Percentiles rank a stretch among this genome's conserved stretches.
Evolutionary conservation across 78 protist species (phyloP).

Genomic region (Dictyostelium brefeldianum): DNA sequence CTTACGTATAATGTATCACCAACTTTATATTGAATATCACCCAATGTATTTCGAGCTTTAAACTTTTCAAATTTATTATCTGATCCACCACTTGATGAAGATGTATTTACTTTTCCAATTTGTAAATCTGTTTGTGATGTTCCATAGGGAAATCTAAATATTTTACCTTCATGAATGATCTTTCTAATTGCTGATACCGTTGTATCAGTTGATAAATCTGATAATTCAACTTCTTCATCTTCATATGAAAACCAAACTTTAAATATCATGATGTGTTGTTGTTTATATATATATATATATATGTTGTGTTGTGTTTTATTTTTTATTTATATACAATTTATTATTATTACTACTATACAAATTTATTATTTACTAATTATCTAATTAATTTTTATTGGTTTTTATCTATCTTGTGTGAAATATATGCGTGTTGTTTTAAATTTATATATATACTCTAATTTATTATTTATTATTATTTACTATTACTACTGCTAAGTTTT

Average conservation of each 20-base stretch:
- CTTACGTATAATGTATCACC: slow-evolving; percentile 72
- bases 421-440: background rate
- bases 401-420: background rate
- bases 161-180: slow-evolving; percentile 68
- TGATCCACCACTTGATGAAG: slow-evolving; percentile 2
- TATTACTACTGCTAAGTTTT: slow-evolving; percentile 1
- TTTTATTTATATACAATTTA: background rate
- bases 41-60: slow-evolving; percentile 69
- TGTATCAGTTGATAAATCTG: slow-evolving; percentile 44
- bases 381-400: background rate
- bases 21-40: slow-evolving; percentile 65
- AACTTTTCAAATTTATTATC: slow-evolving; percentile 63
- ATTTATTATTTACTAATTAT: background rate
- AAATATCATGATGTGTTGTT: slow-evolving; percentile 16
- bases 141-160: slow-evolving; percentile 74
- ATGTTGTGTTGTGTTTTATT: background rate
- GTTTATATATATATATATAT: background rate
- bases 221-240: slow-evolving; percentile 73
- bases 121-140: slow-evolving; percentile 77
- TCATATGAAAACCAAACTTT: slow-evolving; percentile 76
- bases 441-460: slow-evolving; percentile 1
- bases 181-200: slow-evolving; percentile 68
- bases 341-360: background rate
- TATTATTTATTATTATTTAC: background rate
- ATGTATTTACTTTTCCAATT: slow-evolving; percentile 28